phyloP scores from a whole-genome alignment of 2,329 filamentous ascomycete species.

The Claviceps africana region DNA sequence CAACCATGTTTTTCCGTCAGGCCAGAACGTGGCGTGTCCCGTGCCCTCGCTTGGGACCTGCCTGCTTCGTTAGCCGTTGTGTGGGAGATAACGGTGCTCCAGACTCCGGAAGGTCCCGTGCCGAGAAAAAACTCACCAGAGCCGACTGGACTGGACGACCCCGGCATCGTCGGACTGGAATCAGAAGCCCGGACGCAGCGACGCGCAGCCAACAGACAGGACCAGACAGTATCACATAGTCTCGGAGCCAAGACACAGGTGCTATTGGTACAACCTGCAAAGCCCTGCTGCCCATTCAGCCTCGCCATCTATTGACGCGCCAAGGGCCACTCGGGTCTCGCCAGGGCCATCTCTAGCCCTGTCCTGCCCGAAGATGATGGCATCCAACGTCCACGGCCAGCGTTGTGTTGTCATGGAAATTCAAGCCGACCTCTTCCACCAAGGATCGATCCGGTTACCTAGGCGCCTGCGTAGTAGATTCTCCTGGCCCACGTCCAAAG shows the following conservation, averaged over 20 bases:
- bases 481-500: constrained; percentile 4
- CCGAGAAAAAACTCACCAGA: background rate
- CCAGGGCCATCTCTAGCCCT: background rate
- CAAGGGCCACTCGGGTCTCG: constrained; percentile 5
- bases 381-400: constrained; percentile 1
- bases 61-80: background rate
- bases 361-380: background rate
- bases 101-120: background rate
- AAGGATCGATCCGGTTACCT: constrained; percentile 4
- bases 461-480: background rate
- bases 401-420: constrained; percentile 3
- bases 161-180: background rate
- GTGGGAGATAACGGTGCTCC: background rate
- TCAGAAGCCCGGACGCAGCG: background rate
- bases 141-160: background rate
- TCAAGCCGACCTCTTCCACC: background rate
- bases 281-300: background rate
- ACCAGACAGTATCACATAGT: background rate
- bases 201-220: background rate
- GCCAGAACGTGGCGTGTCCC: background rate
- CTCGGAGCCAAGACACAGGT: background rate
- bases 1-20: background rate
- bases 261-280: background rate
- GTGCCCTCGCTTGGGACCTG: too few species aligned
- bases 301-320: constrained; percentile 8